Evolutionary conservation across 805 yeast genomes (phyloP).

Genomic region (Yamadazyma phyllophila): DNA sequence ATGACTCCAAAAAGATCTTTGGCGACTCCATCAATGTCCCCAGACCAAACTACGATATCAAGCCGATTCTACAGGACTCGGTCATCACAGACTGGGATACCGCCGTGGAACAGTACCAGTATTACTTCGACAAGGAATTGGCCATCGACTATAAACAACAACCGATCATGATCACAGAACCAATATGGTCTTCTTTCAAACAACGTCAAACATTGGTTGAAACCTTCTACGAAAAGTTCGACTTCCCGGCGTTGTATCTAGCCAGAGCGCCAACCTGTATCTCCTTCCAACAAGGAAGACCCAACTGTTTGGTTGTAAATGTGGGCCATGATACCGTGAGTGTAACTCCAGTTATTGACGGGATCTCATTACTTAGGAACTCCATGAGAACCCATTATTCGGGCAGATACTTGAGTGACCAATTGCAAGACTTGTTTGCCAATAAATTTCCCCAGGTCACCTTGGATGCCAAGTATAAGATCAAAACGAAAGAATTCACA

Average conservation of each 20-base stretch:
- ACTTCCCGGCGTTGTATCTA: slow-evolving; percentile 77
- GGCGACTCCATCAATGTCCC: slow-evolving; percentile 51
- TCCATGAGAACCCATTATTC: slow-evolving; percentile 71
- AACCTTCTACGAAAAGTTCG: slow-evolving; percentile 61
- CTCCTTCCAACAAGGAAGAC: slow-evolving; percentile 85
- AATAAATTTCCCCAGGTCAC: slow-evolving; percentile 20
- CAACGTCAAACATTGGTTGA: slow-evolving; percentile 73
- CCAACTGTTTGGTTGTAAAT: slow-evolving; percentile 83
- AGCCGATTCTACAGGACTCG: slow-evolving; percentile 59
- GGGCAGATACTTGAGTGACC: slow-evolving; percentile 64
- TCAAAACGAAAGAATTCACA: slow-evolving; percentile 44
- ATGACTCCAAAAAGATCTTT: slow-evolving; percentile 25
- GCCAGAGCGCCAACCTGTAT: slow-evolving; percentile 85
- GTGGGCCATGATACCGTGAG: slow-evolving; percentile 76
- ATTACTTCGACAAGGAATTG: slow-evolving; percentile 52
- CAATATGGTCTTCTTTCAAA: slow-evolving; percentile 72
- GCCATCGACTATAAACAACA: slow-evolving; percentile 58
- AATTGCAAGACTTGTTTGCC: slow-evolving; percentile 42
- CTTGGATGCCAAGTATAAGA: slow-evolving; percentile 37
- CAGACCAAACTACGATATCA: slow-evolving; percentile 47
- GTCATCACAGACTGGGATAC: slow-evolving; percentile 83
- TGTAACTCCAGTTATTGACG: slow-evolving; percentile 82
- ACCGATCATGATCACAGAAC: slow-evolving; percentile 82
- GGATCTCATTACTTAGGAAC: slow-evolving; percentile 68
- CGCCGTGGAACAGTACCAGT: slow-evolving; percentile 69